Evolutionary conservation across 495 filamentous ascomycete genomes (phyloP).

Genomic region (Tuber calosporum): DNA sequence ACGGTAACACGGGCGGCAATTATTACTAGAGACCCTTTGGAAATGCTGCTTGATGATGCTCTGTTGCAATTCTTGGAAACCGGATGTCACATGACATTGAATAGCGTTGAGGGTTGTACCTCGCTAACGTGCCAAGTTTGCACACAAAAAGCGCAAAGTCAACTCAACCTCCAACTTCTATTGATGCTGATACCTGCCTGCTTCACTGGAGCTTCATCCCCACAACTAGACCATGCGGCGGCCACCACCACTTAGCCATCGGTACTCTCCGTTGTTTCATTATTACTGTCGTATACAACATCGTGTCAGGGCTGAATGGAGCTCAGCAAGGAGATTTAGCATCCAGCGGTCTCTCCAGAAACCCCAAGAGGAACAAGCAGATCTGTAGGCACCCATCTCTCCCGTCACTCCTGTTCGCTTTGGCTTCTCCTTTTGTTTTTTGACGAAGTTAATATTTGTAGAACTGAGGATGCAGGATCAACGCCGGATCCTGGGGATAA

Average conservation of each 20-base stretch:
- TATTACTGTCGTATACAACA: background rate
- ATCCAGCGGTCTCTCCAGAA: background rate
- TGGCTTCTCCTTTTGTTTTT: background rate
- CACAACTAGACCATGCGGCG: background rate
- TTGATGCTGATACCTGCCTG: no score
- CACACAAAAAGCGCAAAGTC: background rate
- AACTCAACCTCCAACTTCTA: background rate
- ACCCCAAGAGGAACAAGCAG: background rate
- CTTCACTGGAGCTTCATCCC: background rate
- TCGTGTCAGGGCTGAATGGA: background rate
- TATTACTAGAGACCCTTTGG: background rate
- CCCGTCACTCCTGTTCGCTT: background rate
- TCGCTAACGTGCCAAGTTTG: background rate
- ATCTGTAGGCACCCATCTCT: background rate
- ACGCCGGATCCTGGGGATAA: background rate
- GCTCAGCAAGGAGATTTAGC: background rate
- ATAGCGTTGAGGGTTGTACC: background rate
- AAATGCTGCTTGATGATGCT: background rate
- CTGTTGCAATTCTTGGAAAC: background rate
- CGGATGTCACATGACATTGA: background rate
- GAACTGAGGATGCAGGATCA: background rate
- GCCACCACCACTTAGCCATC: background rate
- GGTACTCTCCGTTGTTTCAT: background rate
- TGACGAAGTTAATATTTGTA: background rate
- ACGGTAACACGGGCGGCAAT: background rate